Conservation (phyloP, 257 asterid genomes). For the Solanum piurae region DNA sequence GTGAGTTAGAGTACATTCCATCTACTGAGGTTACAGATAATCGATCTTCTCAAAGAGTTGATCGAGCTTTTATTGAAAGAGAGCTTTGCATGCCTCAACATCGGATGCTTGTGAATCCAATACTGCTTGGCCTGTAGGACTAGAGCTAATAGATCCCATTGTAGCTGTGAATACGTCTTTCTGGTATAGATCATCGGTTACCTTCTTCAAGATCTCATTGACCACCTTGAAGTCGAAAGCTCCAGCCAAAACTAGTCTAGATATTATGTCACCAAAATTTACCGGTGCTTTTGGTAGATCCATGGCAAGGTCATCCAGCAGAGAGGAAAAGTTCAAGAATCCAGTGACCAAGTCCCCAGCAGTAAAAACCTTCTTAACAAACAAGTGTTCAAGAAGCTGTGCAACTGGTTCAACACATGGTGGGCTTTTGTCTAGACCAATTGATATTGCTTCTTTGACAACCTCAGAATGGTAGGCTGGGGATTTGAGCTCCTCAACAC, state of each 20-base stretch:
- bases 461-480: constrained; percentile 70
- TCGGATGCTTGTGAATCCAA: constrained; percentile 61
- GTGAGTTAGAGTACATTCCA: constrained; percentile 16
- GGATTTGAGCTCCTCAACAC: constrained; percentile 71
- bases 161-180: constrained; percentile 43
- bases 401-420: constrained; percentile 50
- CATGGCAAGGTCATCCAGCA: constrained; percentile 74
- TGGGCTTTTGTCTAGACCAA: constrained; percentile 72
- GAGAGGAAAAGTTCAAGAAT: constrained; percentile 33
- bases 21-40: constrained; percentile 13
- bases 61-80: constrained; percentile 26
- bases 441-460: constrained; percentile 63
- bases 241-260: constrained; percentile 46
- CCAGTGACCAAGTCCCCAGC: constrained; percentile 38
- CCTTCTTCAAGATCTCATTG: constrained; percentile 41
- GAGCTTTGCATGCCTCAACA: constrained; percentile 48
- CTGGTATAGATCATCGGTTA: constrained; percentile 48
- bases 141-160: constrained; percentile 26
- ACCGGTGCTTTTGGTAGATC: constrained; percentile 88
- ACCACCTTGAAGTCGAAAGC: constrained; percentile 53
- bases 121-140: constrained; percentile 33
- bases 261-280: constrained; percentile 73
- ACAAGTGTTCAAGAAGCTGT: constrained; percentile 49
- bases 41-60: not conserved
- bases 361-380: constrained; percentile 39